Conservation (phyloP, 805 yeast genomes). For the Yamadazyma sp. region DNA sequence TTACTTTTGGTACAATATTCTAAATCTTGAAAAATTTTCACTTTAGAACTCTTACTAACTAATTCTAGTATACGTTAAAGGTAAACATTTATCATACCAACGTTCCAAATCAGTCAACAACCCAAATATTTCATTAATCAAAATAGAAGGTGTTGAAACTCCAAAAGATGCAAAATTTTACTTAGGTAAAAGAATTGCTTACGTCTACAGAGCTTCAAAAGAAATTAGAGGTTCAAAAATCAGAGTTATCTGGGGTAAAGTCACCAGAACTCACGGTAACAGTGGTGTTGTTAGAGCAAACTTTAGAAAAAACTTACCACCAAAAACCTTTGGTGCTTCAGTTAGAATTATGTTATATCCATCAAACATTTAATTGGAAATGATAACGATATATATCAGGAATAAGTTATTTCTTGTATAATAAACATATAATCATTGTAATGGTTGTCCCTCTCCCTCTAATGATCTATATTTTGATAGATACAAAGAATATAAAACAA, state of each 20-base stretch:
- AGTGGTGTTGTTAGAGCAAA: slow-evolving; percentile 97
- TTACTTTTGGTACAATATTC: too few relatives aligned
- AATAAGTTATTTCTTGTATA: slow-evolving; percentile 6
- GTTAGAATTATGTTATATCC: slow-evolving; percentile 99
- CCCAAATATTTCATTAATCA: slow-evolving; percentile 96
- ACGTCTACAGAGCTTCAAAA: slow-evolving; percentile 98
- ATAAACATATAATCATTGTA: slow-evolving; percentile 8
- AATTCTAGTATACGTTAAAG: slow-evolving; percentile 93
- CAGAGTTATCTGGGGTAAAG: slow-evolving; percentile 99
- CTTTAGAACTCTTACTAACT: slow-evolving; percentile 37
- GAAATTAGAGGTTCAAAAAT: slow-evolving; percentile 98
- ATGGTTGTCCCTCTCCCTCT: too few relatives aligned
- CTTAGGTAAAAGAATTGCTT: slow-evolving; percentile 99
- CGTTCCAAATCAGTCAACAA: slow-evolving; percentile 97
- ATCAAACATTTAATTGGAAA: slow-evolving; percentile 79
- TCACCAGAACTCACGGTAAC: slow-evolving; percentile 98
- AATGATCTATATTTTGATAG: too few relatives aligned
- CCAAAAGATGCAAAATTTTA: slow-evolving; percentile 97
- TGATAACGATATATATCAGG: background rate
- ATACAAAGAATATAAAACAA: too few relatives aligned
- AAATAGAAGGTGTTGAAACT: slow-evolving; percentile 92
- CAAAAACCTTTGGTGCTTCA: slow-evolving; percentile 99
- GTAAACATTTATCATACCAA: slow-evolving; percentile 99
- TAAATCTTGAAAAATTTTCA: too few relatives aligned
- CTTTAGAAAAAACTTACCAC: slow-evolving; percentile 98